Percentiles rank a stretch among this genome's conserved stretches.
These are phyloP conservation scores for Oemleria cerasiformis DNA, from an alignment of 306 rosid genomes.

Conservation along the genomic window DNA sequence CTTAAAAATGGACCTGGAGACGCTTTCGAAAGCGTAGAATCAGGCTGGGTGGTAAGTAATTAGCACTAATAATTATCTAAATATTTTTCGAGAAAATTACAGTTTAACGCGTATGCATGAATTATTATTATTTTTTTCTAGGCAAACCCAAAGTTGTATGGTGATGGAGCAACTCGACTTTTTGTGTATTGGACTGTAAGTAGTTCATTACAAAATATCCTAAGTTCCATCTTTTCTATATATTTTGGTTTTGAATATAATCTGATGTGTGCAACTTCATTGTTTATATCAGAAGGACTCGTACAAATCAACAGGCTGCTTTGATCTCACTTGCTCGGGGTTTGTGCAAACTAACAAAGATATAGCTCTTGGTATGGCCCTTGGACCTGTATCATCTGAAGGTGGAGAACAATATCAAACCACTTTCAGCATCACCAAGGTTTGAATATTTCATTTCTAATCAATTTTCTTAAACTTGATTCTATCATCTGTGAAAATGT, in stretches of 20 bases:
- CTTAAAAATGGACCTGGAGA: constrained; percentile 33
- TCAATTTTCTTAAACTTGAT: too few species aligned
- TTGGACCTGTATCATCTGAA: constrained; percentile 31
- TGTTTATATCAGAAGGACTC: constrained; percentile 39
- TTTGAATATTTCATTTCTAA: background rate
- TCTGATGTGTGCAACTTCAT: background rate
- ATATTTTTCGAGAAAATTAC: background rate
- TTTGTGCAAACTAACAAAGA: constrained; percentile 47
- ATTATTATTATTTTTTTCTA: background rate
- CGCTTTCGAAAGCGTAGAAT: constrained; percentile 56
- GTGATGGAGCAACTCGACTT: constrained; percentile 41
- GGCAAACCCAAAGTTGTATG: constrained; percentile 63
- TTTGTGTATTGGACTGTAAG: constrained; percentile 65
- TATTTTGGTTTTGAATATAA: background rate
- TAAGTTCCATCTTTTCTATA: background rate
- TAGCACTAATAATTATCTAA: too few species aligned
- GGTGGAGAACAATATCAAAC: constrained; percentile 30
- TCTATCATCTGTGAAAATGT: too few species aligned
- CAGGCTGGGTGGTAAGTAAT: constrained; percentile 59
- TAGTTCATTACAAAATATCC: constrained; percentile 1
- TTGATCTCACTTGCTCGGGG: constrained; percentile 62
- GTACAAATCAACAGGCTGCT: constrained; percentile 59
- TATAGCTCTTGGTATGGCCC: constrained; percentile 38
- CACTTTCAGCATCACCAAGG: constrained; percentile 40
- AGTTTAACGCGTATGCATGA: background rate